These are phyloP conservation scores for Didymella pinodella DNA, from an alignment of 2,329 filamentous ascomycete genomes.

Conservation along the genomic window DNA sequence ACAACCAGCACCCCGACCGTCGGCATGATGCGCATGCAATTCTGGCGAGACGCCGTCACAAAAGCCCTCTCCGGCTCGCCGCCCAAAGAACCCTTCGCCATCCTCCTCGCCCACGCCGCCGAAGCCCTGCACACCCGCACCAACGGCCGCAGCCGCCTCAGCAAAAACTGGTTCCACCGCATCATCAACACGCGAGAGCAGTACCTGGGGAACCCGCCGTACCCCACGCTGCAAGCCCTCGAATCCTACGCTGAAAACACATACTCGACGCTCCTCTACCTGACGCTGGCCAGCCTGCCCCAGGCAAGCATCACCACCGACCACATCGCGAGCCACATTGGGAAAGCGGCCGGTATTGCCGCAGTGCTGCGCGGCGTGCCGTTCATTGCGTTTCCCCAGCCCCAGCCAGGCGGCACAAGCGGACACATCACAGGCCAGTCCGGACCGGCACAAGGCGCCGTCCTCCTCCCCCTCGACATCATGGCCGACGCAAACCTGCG, in stretches of 20 bases:
- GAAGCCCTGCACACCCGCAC: conserved; percentile 61
- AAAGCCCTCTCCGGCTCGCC: conserved; percentile 79
- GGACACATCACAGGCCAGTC: conserved; percentile 48
- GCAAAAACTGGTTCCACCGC: conserved; percentile 66
- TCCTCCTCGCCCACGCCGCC: conserved; percentile 79
- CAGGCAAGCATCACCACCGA: conserved; percentile 85
- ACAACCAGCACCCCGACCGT: conserved; percentile 87
- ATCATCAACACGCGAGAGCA: conserved; percentile 83
- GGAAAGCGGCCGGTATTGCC: conserved; percentile 89
- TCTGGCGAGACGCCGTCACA: conserved; percentile 88
- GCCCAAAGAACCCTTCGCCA: conserved; percentile 88
- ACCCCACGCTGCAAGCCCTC: conserved; percentile 73
- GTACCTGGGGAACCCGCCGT: conserved; percentile 84
- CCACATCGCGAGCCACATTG: conserved; percentile 92
- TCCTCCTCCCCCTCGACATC: conserved; percentile 86
- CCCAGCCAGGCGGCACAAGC: conserved; percentile 61
- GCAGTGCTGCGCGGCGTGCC: conserved; percentile 88
- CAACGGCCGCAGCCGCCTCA: conserved; percentile 59
- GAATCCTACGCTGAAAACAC: conserved; percentile 95
- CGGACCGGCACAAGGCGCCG: conserved; percentile 64
- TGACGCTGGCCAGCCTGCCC: conserved; percentile 80
- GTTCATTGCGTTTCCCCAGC: conserved; percentile 79
- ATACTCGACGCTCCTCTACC: conserved; percentile 90
- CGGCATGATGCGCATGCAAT: conserved; percentile 88
- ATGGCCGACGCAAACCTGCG: conserved; percentile 83